Percentiles rank a stretch among this genome's conserved stretches.
phyloP scores from a whole-genome alignment of 2,329 filamentous ascomycete species.

The Aschersonia sp. region DNA sequence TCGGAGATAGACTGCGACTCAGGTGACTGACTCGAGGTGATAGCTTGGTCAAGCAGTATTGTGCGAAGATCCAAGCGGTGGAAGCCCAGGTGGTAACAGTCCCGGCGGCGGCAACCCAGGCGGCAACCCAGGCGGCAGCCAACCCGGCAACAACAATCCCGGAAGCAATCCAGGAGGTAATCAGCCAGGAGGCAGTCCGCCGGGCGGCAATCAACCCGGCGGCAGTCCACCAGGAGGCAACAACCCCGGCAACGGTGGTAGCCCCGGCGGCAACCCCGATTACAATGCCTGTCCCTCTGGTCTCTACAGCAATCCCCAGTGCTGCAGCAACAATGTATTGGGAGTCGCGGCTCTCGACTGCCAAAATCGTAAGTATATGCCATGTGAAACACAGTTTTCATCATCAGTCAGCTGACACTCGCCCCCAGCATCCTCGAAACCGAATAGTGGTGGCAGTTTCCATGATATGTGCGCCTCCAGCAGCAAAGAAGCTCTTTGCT shows the following conservation, averaged over 20 bases:
- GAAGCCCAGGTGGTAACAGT: neutral
- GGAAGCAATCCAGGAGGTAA: neutral
- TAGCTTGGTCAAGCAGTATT: neutral
- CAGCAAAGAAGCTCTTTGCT: constrained; percentile 4
- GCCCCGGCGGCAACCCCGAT: neutral
- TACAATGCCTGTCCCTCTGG: constrained; percentile 1
- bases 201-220: neutral
- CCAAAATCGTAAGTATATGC: constrained; percentile 2
- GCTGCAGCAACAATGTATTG: constrained; percentile 4
- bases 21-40: neutral
- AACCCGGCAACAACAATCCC: neutral
- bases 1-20: neutral
- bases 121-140: neutral
- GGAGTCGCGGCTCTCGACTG: constrained; percentile 5
- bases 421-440: neutral
- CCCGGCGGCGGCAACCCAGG: neutral
- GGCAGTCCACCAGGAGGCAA: neutral
- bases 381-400: neutral
- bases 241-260: neutral
- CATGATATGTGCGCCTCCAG: constrained; percentile 1
- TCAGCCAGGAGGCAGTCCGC: neutral
- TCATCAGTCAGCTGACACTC: neutral
- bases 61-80: neutral
- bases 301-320: constrained; percentile 6
- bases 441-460: constrained; percentile 2